Percentiles rank a stretch among this genome's conserved stretches.
Evolutionary conservation across 768 basidiomycete species (phyloP).

Genomic region (Cyathus striatus): DNA sequence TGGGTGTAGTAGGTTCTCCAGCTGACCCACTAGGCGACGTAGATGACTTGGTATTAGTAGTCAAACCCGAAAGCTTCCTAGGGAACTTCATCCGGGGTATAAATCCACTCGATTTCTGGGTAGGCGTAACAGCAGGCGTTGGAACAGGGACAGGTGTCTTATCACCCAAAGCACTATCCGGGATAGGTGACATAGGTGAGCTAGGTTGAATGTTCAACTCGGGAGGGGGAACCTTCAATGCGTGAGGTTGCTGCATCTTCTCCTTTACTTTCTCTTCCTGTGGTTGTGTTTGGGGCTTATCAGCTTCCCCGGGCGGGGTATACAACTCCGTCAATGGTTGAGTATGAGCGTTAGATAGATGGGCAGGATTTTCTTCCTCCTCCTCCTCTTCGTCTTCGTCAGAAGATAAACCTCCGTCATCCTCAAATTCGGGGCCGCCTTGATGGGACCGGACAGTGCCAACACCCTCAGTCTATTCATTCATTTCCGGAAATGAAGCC

Average conservation of each 20-base stretch:
- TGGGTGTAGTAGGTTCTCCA: not conserved
- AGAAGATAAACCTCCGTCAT: conserved; percentile 71
- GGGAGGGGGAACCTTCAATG: conserved; percentile 7
- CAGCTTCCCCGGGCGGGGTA: conserved; percentile 10
- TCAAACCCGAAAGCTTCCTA: conserved; percentile 6
- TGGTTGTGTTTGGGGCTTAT: not conserved
- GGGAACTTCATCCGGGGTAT: conserved; percentile 18
- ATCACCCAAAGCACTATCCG: not conserved
- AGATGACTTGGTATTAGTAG: conserved; percentile 8
- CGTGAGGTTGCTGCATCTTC: not conserved
- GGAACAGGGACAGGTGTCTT: not conserved
- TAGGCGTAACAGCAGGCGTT: not conserved
- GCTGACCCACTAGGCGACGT: conserved; percentile 2
- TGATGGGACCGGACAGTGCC: conserved; percentile 73
- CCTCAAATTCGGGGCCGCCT: conserved; percentile 52
- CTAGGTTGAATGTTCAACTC: conserved; percentile 13
- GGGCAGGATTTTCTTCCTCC: conserved; percentile 15
- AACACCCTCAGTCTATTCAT: conserved; percentile 71
- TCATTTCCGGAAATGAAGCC: not conserved
- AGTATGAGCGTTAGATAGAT: conserved; percentile 13
- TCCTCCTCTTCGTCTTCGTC: conserved; percentile 27
- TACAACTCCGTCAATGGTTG: conserved; percentile 15
- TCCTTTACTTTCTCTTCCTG: not conserved
- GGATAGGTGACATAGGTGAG: conserved; percentile 6
- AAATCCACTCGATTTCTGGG: conserved; percentile 4